phyloP scores from a whole-genome alignment of 805 yeast species.

The Metschnikowia borealis region DNA sequence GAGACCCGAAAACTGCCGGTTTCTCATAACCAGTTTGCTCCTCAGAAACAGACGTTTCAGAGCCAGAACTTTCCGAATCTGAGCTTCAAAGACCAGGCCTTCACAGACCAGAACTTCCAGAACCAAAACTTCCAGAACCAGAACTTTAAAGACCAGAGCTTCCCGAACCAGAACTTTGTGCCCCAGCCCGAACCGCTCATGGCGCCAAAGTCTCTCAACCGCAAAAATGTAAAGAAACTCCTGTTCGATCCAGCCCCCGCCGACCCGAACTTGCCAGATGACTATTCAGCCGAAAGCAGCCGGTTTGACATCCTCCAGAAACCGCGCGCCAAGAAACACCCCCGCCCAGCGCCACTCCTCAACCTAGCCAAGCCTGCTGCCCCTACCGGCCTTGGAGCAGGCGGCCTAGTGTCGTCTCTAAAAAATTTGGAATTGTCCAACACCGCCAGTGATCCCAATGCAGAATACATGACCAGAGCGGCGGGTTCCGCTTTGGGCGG shows the following conservation, averaged over 20 bases:
- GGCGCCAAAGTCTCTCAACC: constrained; percentile 32
- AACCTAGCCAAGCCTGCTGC: constrained; percentile 16
- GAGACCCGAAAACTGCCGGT: no score
- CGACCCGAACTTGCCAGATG: background rate
- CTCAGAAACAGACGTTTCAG: no score
- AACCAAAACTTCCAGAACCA: no score
- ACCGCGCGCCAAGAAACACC: constrained; percentile 19
- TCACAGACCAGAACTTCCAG: no score
- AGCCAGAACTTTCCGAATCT: no score
- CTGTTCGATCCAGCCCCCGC: constrained; percentile 12
- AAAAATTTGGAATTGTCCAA: constrained; percentile 8
- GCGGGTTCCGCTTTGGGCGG: constrained; percentile 6
- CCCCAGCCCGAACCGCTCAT: constrained; percentile 20
- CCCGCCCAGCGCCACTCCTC: constrained; percentile 31
- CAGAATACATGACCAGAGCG: background rate
- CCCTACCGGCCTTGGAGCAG: background rate
- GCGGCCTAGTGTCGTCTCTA: constrained; percentile 7
- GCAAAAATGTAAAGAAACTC: constrained; percentile 39
- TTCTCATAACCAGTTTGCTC: no score
- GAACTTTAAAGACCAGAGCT: no score
- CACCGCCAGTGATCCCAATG: background rate
- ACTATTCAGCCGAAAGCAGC: constrained; percentile 5
- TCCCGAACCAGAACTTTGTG: no score
- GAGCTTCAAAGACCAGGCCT: no score
- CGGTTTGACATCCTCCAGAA: constrained; percentile 14